These are phyloP conservation scores for Quercus tomentella DNA, from an alignment of 331 rosid species.

Conservation along the genomic window DNA sequence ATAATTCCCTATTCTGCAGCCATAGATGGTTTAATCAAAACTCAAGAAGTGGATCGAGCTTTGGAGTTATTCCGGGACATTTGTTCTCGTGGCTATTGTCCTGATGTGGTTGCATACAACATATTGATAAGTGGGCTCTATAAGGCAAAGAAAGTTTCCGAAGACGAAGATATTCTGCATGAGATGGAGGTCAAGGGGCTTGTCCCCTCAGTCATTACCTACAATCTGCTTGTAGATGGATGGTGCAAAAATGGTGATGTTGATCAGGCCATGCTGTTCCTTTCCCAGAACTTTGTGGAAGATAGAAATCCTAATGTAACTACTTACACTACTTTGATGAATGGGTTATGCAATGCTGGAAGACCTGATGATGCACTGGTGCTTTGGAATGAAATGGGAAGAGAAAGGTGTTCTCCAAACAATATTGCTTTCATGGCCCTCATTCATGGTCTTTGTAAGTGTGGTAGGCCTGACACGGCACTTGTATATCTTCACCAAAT, in stretches of 20 bases:
- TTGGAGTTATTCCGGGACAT: slow-evolving; percentile 43
- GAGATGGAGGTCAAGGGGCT: slow-evolving; percentile 59
- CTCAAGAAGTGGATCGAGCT: slow-evolving; percentile 62
- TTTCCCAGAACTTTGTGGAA: slow-evolving; percentile 49
- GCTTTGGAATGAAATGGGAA: slow-evolving; percentile 65
- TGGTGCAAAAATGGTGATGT: slow-evolving; percentile 61
- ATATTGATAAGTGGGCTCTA: slow-evolving; percentile 66
- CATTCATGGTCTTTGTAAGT: slow-evolving; percentile 74
- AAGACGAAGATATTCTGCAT: slow-evolving; percentile 44
- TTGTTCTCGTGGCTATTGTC: slow-evolving; percentile 48
- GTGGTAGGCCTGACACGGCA: slow-evolving; percentile 51
- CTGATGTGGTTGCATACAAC: slow-evolving; percentile 67
- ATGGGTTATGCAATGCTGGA: slow-evolving; percentile 58
- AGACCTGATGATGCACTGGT: slow-evolving; percentile 59
- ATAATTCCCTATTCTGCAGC: slow-evolving; percentile 73
- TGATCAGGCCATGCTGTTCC: slow-evolving; percentile 50
- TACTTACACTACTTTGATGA: slow-evolving; percentile 70
- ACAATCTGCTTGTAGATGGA: slow-evolving; percentile 55
- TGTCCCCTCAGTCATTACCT: slow-evolving; percentile 62
- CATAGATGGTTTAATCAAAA: slow-evolving; percentile 56
- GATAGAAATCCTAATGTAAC: slow-evolving; percentile 58
- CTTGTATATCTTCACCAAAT: slow-evolving; percentile 49
- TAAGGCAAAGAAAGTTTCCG: slow-evolving; percentile 49
- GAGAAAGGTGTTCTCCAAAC: slow-evolving; percentile 59
- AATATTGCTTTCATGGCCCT: slow-evolving; percentile 70